A percentile compares a stretch with the other conserved stretches of the same genome.
Conservation (phyloP, 2,329 filamentous ascomycete species). For the Erysiphe pisi region DNA sequence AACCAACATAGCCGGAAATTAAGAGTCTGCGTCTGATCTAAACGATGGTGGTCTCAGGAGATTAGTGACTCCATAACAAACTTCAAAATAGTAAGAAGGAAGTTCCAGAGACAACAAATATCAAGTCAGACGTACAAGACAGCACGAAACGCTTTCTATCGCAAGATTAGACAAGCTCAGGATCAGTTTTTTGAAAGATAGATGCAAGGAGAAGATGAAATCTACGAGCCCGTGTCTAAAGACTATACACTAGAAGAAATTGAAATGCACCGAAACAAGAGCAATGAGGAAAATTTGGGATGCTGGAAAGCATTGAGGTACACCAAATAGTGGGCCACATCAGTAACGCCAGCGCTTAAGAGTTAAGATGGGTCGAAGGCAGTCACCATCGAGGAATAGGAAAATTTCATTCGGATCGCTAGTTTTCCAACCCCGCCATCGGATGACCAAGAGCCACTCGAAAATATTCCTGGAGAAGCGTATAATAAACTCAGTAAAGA, state of each 20-base stretch:
- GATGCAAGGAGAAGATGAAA: background rate
- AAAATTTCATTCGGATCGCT: background rate
- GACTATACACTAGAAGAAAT: too few species aligned
- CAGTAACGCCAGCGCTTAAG: background rate
- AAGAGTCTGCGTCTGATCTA: background rate
- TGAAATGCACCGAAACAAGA: too few species aligned
- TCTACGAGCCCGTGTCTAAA: too few species aligned
- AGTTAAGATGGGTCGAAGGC: background rate
- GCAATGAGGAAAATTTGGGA: background rate
- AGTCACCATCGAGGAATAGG: constrained; percentile 1
- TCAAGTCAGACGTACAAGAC: background rate
- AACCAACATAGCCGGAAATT: background rate
- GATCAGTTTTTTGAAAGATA: background rate
- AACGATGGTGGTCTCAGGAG: background rate
- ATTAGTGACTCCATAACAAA: background rate
- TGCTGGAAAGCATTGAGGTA: background rate
- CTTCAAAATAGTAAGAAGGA: background rate
- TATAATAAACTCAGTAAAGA: background rate
- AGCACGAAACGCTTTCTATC: background rate
- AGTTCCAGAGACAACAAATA: background rate
- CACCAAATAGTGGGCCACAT: background rate
- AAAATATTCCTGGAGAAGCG: background rate
- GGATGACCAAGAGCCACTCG: background rate
- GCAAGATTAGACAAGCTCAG: background rate
- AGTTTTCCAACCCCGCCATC: background rate